Base-by-base conservation (phyloP, 176 grass and related monocot genomes). In the Typha latifolia region DNA sequence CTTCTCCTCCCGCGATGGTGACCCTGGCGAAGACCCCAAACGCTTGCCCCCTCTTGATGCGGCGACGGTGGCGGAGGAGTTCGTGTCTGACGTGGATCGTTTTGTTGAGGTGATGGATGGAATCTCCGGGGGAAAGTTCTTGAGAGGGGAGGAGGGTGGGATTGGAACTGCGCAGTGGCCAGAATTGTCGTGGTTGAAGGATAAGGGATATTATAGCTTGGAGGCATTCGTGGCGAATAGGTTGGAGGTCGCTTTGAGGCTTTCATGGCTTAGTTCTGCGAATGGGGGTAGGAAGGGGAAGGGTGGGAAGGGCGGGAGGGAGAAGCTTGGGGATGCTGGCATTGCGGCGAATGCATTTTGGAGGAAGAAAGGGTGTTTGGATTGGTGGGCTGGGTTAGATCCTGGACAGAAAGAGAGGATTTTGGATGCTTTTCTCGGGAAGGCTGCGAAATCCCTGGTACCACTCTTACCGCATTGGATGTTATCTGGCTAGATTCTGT, bases 291-390 rank as follows among this genome's bases (percentile, higher is more conserved):
- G 66, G 49, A 62, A 80, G 69, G 13, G 76, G 79, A 86, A 85
- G 69, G 67, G 81, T 10, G 82, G 81, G 37, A 96, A 89, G 62
- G 52, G 68, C 49, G 69, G 75, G 8, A 92, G 89, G 85, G 88
- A 92, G 68, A 97, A 91, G 73, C 78, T 80, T 15, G 78, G 66
- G 21, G 32, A 21, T 53, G 63, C 16, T n/a, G 73, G 73, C n/a
- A 48, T 92, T n/a, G 85, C 94, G 12, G 78, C 94, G 3, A 81
- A 86, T 31, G 85, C 82, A 0, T 92, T 92, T 81, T 97, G 85
- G 94, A 97, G 94, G 83, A 90, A 90, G 70, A 97, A 92, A 56
- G 94, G 89, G 2, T 97, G 90, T 67, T 57, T 87, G 59, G 88
- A 97, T 74, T 97, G 94, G 94, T 97, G 94, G 94, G 74, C 71